A percentile compares a stretch with the other conserved stretches of the same genome.
Conservation (phyloP, 345 rosid species). For the Dovyalis caffra region DNA sequence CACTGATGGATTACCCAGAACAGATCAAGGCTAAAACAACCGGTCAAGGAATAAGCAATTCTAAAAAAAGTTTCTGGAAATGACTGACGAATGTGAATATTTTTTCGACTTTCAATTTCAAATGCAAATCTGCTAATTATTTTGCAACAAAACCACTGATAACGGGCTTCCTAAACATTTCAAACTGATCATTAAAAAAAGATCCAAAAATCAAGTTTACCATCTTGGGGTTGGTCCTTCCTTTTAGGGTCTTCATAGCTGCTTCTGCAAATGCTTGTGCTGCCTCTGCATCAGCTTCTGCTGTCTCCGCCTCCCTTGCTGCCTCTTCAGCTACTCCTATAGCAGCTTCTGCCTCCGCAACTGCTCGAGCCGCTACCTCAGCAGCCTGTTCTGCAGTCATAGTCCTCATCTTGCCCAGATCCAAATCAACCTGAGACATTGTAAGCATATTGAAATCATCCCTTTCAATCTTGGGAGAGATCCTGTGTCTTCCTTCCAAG, state of each 20-base stretch:
- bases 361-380: constrained; percentile 83
- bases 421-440: constrained; percentile 73
- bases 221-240: constrained; percentile 41
- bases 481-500: constrained; percentile 46
- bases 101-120: background rate
- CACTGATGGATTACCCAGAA: background rate
- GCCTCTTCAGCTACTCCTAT: constrained; percentile 95
- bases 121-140: background rate
- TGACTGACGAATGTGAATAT: too few relatives aligned
- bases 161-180: background rate
- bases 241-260: constrained; percentile 69
- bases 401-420: constrained; percentile 74
- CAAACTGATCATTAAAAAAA: background rate
- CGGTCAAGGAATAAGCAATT: background rate
- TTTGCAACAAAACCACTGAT: background rate
- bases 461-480: constrained; percentile 50
- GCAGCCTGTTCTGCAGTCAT: constrained; percentile 88
- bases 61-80: background rate
- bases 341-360: constrained; percentile 91
- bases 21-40: background rate
- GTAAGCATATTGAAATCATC: constrained; percentile 52
- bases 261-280: constrained; percentile 93
- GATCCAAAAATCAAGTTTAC: constrained; percentile 4
- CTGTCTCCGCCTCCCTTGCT: constrained; percentile 88
- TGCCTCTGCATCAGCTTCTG: constrained; percentile 93